Percentiles rank a stretch among this genome's conserved stretches.
phyloP scores from a whole-genome alignment of 345 rosid species.

The Populus nigra region DNA sequence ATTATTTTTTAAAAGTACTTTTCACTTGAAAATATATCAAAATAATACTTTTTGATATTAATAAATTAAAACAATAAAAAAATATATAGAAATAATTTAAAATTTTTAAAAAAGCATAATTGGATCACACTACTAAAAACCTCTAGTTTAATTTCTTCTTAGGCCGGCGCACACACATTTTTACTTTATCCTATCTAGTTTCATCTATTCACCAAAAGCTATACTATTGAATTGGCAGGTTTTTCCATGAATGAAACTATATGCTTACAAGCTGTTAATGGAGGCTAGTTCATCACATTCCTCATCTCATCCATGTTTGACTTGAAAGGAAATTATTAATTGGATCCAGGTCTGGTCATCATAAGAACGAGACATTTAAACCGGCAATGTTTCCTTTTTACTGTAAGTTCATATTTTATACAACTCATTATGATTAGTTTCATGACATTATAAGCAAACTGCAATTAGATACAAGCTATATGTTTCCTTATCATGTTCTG shows the following conservation, averaged over 20 bases:
- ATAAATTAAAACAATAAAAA: accelerated
- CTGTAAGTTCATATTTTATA: no score
- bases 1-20: no score
- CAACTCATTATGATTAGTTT: background rate
- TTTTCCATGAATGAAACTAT: no score
- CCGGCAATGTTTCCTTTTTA: background rate
- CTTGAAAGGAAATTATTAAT: background rate
- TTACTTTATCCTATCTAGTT: no score
- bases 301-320: background rate
- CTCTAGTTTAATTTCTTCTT: no score
- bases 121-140: accelerated
- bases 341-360: background rate
- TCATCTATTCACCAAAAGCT: no score
- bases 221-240: no score
- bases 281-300: no score
- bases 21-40: no score
- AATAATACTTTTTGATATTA: no score
- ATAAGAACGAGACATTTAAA: background rate
- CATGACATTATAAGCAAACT: background rate
- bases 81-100: accelerated
- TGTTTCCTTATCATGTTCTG: background rate
- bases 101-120: accelerated
- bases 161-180: accelerated
- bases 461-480: background rate
- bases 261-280: no score